Base-by-base conservation (phyloP, 495 filamentous ascomycete genomes). In the Aspergillus incahuasiensis region DNA sequence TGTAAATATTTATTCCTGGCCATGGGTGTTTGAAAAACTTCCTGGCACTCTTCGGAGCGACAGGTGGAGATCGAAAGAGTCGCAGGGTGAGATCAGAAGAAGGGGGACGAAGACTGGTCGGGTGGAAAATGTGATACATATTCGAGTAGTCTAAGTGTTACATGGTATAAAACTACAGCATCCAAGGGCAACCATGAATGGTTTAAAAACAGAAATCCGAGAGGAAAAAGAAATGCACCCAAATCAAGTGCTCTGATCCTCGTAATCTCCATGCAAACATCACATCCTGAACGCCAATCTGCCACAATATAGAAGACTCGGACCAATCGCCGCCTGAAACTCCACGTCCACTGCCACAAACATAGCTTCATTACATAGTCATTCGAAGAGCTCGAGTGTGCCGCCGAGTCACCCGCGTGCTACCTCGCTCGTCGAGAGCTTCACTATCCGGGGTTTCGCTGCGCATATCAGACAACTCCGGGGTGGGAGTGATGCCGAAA, bases 401-500 rank as follows among this genome's bases (percentile, higher is more conserved):
- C 20, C 63, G 65, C 25, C 72, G 62, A 49, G 59, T 76, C n/a
- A 73, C 66, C 39, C 73, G 60, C 5, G 70, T 74, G 52, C 61
- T 66, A 24, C 71, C 68, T 16, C 64, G 68, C 16, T 66, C 55
- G 32, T 72, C 72, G 19, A 48, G 54, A 7, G 48, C 52, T 30
- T 76, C 74, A 44, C 68, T 75, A 4, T 64, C 54, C 7, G 72
- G 72, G 4, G 72, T 71, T 45, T 74, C 74, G 0, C 69, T 72
- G 56, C 62, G 67, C 16, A 64, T 51, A 46, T 76, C 75, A 4
- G 72, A 76, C 12, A 69, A 52, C 44, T 74, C 73, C 0, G 72
- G 70, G 2, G 71, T 74, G 2, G 65, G 68, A 0, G 71, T 71
- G 42, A 74, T 57, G 0, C 68, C 72, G 48, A 66, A 74, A 53